Conservation (phyloP, 495 filamentous ascomycete species). For the Trichoderma reesei region DNA sequence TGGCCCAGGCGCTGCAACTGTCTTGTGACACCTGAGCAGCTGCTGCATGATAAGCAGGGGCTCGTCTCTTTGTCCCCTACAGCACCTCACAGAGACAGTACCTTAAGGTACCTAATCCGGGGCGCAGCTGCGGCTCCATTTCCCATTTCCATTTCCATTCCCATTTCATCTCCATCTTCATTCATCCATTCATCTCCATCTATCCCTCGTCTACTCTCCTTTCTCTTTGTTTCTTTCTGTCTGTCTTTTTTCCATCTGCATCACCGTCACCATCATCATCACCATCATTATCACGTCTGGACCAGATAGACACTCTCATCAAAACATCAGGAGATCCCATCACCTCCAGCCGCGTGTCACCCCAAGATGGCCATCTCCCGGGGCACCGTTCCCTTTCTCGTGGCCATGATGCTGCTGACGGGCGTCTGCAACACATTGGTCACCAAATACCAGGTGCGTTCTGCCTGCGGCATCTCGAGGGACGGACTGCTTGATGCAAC, state of each 20-base stretch:
- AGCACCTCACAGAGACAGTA: no score
- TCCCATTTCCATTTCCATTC: no score
- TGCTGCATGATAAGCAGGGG: constrained; percentile 4
- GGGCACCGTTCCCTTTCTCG: constrained; percentile 66
- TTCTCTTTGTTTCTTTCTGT: no score
- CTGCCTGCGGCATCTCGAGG: background rate
- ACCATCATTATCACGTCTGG: no score
- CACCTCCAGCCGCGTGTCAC: background rate
- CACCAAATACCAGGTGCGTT: constrained; percentile 82
- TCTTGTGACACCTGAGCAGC: background rate
- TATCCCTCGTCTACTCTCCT: no score
- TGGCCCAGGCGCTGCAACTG: background rate
- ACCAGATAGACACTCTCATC: no score
- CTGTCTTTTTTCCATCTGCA: no score
- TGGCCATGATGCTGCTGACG: constrained; percentile 80
- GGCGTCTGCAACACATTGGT: constrained; percentile 95
- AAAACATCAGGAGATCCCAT: no score
- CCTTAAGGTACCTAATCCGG: no score
- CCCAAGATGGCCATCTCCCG: constrained; percentile 20
- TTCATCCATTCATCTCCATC: no score
- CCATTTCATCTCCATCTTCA: no score
- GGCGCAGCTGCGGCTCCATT: background rate
- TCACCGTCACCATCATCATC: no score
- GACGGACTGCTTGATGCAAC: background rate
- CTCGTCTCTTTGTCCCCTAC: background rate